Evolutionary conservation across 1,139 yeast genomes (phyloP), one percentile per base, ranked within the genome.

Genomic region (Hyphopichia wangnamkhiaoensis): DNA sequence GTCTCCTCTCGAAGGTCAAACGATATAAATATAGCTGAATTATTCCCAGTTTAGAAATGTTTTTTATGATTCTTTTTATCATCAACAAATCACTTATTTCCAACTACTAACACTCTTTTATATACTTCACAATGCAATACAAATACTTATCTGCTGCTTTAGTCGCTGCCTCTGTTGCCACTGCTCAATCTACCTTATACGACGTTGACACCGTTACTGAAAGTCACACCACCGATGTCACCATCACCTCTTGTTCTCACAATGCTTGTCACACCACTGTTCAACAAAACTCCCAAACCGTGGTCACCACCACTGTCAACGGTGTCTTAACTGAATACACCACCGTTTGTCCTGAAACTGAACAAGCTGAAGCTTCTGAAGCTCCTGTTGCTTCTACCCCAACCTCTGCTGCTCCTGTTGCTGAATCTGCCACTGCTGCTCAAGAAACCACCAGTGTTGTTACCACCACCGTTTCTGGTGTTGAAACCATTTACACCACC

Each of bases 301-400:
- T 65, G 32, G 68, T 71, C 40, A 69, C 77, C 42, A 59, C 63
- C 35, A 72, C 79, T 33, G 62, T 63, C 30, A 52, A 63, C 36
- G 79, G 76, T 40, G 63, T 62, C 31, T 61, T 56, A 40, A 75
- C 80, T 33, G 55, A 56, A 32, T 73, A 69, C 67, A 72, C 80
- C 48, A 76, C 82, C 39, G 60, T 68, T 58, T 75, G 80, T 46
- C 79, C 78, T 43, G 55, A 58, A 40, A 53, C 63, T 44, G 59
- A 48, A 30, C n/a, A n/a, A n/a, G 10, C 17, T 17, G 15, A 13
- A 26, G 12, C 5, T 32, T 18, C 28, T 27, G 35, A 33, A 17
- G 30, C 29, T 17, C 18, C 32, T 31, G 46, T 47, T 37, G 31
- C 52, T 33, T 32, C 45, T 21, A 37, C 40, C 29, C 40, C 37